Evolutionary conservation across 202 grass and related monocot genomes (phyloP).

Genomic region (Brachypodium distachyon): DNA sequence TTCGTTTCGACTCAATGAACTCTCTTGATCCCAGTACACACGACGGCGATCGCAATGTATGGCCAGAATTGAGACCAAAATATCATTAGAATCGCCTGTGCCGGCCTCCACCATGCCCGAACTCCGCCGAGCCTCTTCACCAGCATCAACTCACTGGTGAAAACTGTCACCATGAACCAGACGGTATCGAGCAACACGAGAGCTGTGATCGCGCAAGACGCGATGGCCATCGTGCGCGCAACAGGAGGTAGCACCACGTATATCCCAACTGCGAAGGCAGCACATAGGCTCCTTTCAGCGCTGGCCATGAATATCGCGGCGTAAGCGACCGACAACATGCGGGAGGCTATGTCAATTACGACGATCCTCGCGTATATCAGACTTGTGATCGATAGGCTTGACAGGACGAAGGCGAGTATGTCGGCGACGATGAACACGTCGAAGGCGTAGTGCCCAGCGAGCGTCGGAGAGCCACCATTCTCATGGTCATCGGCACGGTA

Average conservation of each 20-base stretch:
- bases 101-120: neutral
- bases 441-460: conserved; percentile 2
- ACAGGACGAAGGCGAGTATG: neutral
- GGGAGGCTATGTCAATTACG: neutral
- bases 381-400: neutral
- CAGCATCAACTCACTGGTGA: neutral
- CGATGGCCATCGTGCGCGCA: neutral
- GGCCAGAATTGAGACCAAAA: neutral
- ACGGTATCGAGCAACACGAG: neutral
- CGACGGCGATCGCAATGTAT: neutral
- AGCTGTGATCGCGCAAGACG: neutral
- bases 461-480: neutral
- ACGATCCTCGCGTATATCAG: neutral
- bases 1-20: neutral
- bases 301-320: neutral
- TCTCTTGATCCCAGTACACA: neutral
- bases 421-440: neutral
- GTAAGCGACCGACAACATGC: neutral
- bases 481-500: neutral
- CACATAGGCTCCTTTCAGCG: neutral
- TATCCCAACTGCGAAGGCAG: neutral
- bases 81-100: neutral
- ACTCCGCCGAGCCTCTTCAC: neutral
- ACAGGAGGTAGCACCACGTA: neutral
- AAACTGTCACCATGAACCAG: neutral